Conservation (phyloP, 306 rosid species). For the Quercus ilex region DNA sequence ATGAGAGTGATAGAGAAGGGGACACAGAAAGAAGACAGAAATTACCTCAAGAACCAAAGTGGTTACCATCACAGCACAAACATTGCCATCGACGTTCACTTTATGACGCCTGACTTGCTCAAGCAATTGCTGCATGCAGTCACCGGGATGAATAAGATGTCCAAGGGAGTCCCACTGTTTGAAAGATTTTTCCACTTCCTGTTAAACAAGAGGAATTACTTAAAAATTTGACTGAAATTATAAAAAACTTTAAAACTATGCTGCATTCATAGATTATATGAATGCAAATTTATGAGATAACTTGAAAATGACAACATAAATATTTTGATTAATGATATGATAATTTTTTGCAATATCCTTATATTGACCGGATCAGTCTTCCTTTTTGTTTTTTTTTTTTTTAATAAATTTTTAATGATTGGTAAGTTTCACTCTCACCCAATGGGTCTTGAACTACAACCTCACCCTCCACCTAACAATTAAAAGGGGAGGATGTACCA, state of each 20-base stretch:
- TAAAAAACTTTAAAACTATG: background rate
- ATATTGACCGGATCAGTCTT: too few species aligned
- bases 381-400: too few species aligned
- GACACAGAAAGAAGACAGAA: conserved; percentile 5
- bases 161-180: conserved; percentile 44
- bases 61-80: conserved; percentile 77
- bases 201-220: conserved; percentile 9
- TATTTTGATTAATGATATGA: background rate
- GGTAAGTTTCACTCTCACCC: too few species aligned
- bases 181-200: conserved; percentile 71
- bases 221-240: background rate
- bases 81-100: conserved; percentile 67
- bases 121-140: conserved; percentile 65
- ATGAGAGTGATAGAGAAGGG: background rate
- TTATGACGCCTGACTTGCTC: conserved; percentile 71
- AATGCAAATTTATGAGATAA: background rate
- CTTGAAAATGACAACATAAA: background rate
- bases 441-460: too few species aligned
- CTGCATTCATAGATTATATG: background rate
- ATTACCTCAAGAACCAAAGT: conserved; percentile 83
- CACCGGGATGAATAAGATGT: conserved; percentile 45
- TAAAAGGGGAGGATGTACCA: too few species aligned
- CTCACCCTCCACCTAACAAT: too few species aligned
- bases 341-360: background rate
- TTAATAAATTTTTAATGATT: too few species aligned